Evolutionary conservation across 129 eudicot genomes (phyloP).

Genomic region (Calendula officinalis): DNA sequence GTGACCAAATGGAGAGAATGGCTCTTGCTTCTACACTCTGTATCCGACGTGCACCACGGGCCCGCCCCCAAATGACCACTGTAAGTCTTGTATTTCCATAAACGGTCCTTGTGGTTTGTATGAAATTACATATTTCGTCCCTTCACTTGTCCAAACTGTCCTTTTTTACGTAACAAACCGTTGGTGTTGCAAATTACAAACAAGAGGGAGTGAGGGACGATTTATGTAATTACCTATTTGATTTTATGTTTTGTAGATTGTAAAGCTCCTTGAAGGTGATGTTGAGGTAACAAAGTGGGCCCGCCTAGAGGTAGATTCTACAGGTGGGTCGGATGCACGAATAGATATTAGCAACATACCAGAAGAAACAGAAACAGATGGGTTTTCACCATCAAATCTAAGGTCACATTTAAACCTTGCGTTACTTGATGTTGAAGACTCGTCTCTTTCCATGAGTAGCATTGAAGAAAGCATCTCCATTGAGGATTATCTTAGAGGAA

Average conservation of each 20-base stretch:
- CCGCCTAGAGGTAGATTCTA: slow-evolving; percentile 55
- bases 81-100: slow-evolving; percentile 38
- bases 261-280: slow-evolving; percentile 83
- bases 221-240: too few species aligned
- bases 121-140: too few species aligned
- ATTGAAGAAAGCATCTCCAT: slow-evolving; percentile 68
- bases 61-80: slow-evolving; percentile 84
- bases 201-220: too few species aligned
- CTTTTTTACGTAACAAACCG: too few species aligned
- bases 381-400: slow-evolving; percentile 50
- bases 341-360: slow-evolving; percentile 37
- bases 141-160: too few species aligned
- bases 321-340: slow-evolving; percentile 16
- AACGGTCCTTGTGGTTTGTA: too few species aligned
- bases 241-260: slow-evolving; percentile 59
- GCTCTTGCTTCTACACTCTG: slow-evolving; percentile 87
- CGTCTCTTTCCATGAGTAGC: slow-evolving; percentile 73
- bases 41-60: slow-evolving; percentile 50
- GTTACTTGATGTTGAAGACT: slow-evolving; percentile 76
- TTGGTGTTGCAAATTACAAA: too few species aligned
- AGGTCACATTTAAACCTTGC: slow-evolving; percentile 85
- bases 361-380: slow-evolving; percentile 48
- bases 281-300: slow-evolving; percentile 72
- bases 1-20: slow-evolving; percentile 78
- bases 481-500: slow-evolving; percentile 73